phyloP scores from a whole-genome alignment of 768 basidiomycete species.

The Naematelia aurantialba region DNA sequence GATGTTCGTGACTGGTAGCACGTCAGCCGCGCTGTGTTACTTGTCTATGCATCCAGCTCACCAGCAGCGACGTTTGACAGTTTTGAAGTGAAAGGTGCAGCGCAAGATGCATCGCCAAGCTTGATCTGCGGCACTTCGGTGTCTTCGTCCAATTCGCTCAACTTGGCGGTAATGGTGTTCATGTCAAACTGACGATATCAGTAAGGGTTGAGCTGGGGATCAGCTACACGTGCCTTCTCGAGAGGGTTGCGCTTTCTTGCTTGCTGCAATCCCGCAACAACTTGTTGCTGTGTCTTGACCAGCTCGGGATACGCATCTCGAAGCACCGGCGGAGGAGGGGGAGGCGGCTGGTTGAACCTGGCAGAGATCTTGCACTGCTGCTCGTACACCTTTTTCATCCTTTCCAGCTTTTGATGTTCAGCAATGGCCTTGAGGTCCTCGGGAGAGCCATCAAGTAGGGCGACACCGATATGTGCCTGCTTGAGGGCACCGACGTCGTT shows the following conservation, averaged over 20 bases:
- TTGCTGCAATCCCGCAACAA: slow-evolving; percentile 58
- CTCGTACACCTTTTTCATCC: slow-evolving; percentile 95
- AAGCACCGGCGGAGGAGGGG: slow-evolving; percentile 83
- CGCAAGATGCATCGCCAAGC: slow-evolving; percentile 97
- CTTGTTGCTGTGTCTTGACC: slow-evolving; percentile 81
- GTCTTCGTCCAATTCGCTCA: slow-evolving; percentile 91
- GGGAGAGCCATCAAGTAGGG: slow-evolving; percentile 80
- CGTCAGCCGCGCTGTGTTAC: not conserved
- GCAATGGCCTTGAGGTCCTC: slow-evolving; percentile 92
- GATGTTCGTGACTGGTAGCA: slow-evolving; percentile 76
- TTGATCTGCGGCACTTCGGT: slow-evolving; percentile 94
- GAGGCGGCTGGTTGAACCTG: slow-evolving; percentile 87
- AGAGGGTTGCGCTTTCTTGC: slow-evolving; percentile 80
- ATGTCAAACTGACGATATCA: slow-evolving; percentile 63
- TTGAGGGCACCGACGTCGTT: slow-evolving; percentile 98
- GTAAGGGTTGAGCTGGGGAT: slow-evolving; percentile 14
- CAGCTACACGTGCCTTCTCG: slow-evolving; percentile 66
- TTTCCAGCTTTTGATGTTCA: slow-evolving; percentile 80
- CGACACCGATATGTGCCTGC: slow-evolving; percentile 95
- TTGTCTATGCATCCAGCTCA: slow-evolving; percentile 53
- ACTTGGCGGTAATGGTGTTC: slow-evolving; percentile 70
- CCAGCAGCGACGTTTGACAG: slow-evolving; percentile 94
- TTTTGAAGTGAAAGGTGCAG: slow-evolving; percentile 98
- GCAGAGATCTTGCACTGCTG: slow-evolving; percentile 85
- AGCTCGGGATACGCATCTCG: slow-evolving; percentile 84